phyloP scores from a whole-genome alignment of 1,284 basidiomycete genomes.

The Apiotrichum veenhuisii region DNA sequence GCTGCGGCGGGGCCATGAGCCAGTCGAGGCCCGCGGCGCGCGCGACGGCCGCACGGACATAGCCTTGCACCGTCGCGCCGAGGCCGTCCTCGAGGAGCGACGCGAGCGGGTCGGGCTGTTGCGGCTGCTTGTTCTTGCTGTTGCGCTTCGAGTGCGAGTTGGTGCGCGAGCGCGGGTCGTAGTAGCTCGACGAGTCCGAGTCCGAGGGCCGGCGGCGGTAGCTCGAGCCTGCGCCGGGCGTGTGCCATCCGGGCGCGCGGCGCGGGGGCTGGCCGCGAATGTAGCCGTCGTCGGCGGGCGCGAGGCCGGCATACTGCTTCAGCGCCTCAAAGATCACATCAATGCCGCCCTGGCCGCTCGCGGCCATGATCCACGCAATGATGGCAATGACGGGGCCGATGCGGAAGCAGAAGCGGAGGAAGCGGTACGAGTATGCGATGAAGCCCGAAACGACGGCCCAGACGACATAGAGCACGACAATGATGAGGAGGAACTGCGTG shows the following conservation, averaged over 20 bases:
- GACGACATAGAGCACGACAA: constrained; percentile 40
- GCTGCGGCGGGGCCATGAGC: constrained; percentile 23
- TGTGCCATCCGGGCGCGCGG: neutral
- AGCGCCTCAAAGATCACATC: constrained; percentile 36
- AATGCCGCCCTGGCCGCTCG: constrained; percentile 40
- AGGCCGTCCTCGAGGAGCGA: constrained; percentile 21
- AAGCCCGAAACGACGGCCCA: constrained; percentile 34
- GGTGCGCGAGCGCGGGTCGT: neutral
- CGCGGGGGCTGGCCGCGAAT: neutral
- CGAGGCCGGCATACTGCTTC: constrained; percentile 33
- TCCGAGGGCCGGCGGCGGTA: neutral
- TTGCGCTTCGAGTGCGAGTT: neutral
- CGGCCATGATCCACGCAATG: constrained; percentile 42
- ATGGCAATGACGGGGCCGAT: constrained; percentile 41
- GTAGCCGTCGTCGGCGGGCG: neutral
- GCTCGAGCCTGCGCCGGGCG: neutral
- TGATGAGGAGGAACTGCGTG: constrained; percentile 32
- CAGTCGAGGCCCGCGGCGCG: constrained; percentile 39
- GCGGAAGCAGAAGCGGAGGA: constrained; percentile 39
- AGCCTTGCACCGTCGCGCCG: constrained; percentile 32
- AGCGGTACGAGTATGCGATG: constrained; percentile 35
- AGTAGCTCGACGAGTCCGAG: neutral
- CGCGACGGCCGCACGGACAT: constrained; percentile 32
- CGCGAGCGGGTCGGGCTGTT: constrained; percentile 6
- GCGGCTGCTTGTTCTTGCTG: neutral